A percentile compares a stretch with the other conserved stretches of the same genome.
These are phyloP conservation scores for Rosa lucieae DNA, from an alignment of 306 rosid species.

Conservation along the genomic window DNA sequence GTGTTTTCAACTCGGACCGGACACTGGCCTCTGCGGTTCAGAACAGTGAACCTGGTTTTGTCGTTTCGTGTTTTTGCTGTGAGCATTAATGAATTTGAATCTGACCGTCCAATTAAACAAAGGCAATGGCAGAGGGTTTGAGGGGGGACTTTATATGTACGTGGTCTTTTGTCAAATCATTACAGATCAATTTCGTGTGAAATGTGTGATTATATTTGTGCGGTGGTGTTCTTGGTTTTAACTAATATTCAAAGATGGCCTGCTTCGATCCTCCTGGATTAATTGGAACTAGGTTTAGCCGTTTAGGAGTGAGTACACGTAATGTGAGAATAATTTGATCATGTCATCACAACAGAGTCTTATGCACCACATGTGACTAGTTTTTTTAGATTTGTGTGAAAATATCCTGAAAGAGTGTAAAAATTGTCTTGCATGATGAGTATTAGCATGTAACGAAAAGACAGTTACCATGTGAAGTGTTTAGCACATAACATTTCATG, in stretches of 20 bases:
- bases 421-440: not conserved
- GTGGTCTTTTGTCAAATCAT: slow-evolving; percentile 7
- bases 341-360: not conserved
- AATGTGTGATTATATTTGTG: not conserved
- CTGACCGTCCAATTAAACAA: slow-evolving; percentile 15
- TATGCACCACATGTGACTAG: not conserved
- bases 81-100: not conserved
- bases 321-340: not conserved
- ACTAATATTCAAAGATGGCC: not conserved
- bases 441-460: not conserved
- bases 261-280: not conserved
- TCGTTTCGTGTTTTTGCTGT: slow-evolving; percentile 22
- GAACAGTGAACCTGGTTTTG: slow-evolving; percentile 39
- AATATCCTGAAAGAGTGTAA: not conserved
- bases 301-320: not conserved
- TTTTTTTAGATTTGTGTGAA: not conserved
- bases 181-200: not conserved
- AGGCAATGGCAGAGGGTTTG: not conserved
- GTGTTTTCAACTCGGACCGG: slow-evolving; percentile 47
- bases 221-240: not conserved
- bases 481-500: not conserved
- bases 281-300: not conserved
- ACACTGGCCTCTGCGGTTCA: slow-evolving; percentile 38
- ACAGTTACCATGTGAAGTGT: not conserved
- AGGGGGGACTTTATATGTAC: not conserved